A percentile compares a stretch with the other conserved stretches of the same genome.
Conservation (phyloP, 768 basidiomycete genomes). For the Lyophyllum shimeji region DNA sequence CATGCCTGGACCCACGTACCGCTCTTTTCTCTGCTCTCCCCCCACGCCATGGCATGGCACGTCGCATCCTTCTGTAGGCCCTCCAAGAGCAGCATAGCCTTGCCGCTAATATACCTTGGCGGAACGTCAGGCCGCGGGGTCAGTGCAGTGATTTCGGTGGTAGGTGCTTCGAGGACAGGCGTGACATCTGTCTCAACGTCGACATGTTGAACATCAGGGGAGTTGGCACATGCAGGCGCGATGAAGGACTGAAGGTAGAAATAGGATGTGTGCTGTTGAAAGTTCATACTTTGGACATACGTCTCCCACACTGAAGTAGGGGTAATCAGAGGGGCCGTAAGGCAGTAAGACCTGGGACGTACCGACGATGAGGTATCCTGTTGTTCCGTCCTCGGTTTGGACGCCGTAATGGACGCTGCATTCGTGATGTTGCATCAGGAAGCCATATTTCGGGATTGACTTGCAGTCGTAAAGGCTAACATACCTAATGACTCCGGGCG, state of each 20-base stretch:
- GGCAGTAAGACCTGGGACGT: background rate
- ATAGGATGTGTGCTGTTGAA: conserved; percentile 3
- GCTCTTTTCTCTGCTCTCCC: conserved; percentile 12
- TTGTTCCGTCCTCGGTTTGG: conserved; percentile 11
- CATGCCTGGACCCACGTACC: conserved; percentile 2
- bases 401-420: conserved; percentile 12
- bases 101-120: background rate
- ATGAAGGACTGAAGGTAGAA: background rate
- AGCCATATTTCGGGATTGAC: background rate
- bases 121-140: background rate
- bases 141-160: conserved; percentile 3
- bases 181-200: conserved; percentile 7
- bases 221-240: background rate
- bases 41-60: background rate
- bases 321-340: background rate
- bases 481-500: conserved; percentile 13
- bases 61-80: background rate
- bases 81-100: background rate
- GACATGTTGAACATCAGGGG: conserved; percentile 7
- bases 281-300: conserved; percentile 8
- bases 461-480: background rate
- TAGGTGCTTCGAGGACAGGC: background rate
- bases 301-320: conserved; percentile 9
- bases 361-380: conserved; percentile 12
- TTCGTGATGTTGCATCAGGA: background rate